Percentiles rank a stretch among this genome's conserved stretches.
Conservation (phyloP, 805 yeast genomes). For the Saccharomyces jurei region DNA sequence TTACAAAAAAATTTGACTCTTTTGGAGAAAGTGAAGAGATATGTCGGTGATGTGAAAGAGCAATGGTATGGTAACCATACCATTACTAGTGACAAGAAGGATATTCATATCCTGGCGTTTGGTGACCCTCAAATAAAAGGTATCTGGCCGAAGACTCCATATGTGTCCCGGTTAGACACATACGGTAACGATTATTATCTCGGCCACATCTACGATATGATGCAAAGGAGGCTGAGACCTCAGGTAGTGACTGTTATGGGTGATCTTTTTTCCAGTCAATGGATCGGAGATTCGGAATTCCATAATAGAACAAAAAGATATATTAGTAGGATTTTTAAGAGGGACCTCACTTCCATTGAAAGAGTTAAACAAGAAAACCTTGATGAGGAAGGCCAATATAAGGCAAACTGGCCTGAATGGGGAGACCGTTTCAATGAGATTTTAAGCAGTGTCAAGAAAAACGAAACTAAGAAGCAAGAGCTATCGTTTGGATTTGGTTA, state of each 20-base stretch:
- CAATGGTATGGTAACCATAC: slow-evolving; percentile 6
- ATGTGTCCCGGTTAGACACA: slow-evolving; percentile 70
- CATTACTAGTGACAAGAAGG: slow-evolving; percentile 22
- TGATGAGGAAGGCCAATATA: slow-evolving; percentile 22
- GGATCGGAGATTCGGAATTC: slow-evolving; percentile 87
- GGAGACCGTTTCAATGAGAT: slow-evolving; percentile 17
- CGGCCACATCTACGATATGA: slow-evolving; percentile 69
- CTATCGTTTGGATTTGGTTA: slow-evolving; percentile 39
- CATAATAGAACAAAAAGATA: slow-evolving; percentile 69
- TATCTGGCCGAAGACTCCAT: slow-evolving; percentile 61
- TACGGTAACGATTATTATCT: slow-evolving; percentile 84
- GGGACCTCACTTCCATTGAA: slow-evolving; percentile 48
- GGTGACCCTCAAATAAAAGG: slow-evolving; percentile 99
- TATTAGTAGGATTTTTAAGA: slow-evolving; percentile 61
- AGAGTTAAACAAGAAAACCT: slow-evolving; percentile 33
- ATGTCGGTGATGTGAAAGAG: slow-evolving; percentile 26
- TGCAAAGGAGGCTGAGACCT: slow-evolving; percentile 61
- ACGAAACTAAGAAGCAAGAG: slow-evolving; percentile 11
- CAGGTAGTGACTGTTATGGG: slow-evolving; percentile 85
- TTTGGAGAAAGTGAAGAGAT: slow-evolving; percentile 16
- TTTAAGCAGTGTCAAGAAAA: slow-evolving; percentile 13
- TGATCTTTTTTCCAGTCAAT: slow-evolving; percentile 86
- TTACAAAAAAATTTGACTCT: slow-evolving; percentile 14
- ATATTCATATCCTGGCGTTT: slow-evolving; percentile 65
- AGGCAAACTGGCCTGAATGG: slow-evolving; percentile 24